These are phyloP conservation scores for Nicotiana rustica DNA, from an alignment of 305 asterid genomes.

Conservation along the genomic window DNA sequence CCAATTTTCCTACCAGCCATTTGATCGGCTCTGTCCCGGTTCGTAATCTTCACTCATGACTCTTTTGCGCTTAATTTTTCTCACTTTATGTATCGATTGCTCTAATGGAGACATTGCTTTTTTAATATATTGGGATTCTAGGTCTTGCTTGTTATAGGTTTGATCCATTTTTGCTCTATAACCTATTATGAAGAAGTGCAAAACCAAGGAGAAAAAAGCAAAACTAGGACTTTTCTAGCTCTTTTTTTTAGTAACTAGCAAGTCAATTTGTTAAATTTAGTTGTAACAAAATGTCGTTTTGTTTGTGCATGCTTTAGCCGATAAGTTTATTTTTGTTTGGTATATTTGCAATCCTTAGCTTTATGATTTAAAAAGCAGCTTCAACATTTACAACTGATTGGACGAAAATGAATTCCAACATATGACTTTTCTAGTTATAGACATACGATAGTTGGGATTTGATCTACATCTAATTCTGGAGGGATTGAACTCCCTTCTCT, in stretches of 20 bases:
- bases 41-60: slow-evolving; percentile 21
- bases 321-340: neutral
- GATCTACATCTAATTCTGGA: neutral
- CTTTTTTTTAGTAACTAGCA: neutral
- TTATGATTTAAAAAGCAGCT: neutral
- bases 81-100: too few species aligned
- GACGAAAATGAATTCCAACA: neutral
- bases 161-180: neutral
- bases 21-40: slow-evolving; percentile 69
- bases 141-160: neutral
- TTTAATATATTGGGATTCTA: neutral
- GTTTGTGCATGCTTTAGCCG: neutral
- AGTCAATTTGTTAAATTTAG: neutral
- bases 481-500: neutral
- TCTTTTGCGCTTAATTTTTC: too few species aligned
- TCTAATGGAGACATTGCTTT: neutral
- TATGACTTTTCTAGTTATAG: neutral
- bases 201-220: neutral
- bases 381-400: neutral
- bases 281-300: neutral
- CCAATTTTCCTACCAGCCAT: slow-evolving; percentile 58
- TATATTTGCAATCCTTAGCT: neutral
- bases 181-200: neutral
- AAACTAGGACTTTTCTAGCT: too few species aligned
- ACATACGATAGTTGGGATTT: neutral